Evolutionary conservation across 139 green algal genomes (phyloP), one percentile per base, ranked within the genome.

Genomic region (Micractinium conductrix): DNA sequence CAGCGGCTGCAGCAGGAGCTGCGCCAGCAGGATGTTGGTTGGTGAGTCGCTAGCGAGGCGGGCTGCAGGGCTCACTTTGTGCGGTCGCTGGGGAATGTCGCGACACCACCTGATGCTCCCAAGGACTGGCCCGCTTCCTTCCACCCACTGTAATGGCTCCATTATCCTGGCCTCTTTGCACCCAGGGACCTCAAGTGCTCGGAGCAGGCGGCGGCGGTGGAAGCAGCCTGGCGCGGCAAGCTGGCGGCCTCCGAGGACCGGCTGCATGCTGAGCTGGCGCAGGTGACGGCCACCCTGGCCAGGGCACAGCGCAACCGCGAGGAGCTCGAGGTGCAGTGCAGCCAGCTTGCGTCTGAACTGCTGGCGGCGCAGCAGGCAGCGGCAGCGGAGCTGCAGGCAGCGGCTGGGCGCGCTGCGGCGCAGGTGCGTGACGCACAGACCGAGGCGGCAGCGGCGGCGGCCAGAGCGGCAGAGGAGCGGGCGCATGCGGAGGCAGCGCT

Each of bases 1-100:
- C 70, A 78, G 70, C 70, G 70, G 28, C 70, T 58, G 42, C 42
- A 78, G 70, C 42, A 37, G 10, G 70, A 78, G 70, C 70, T 78
- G 70, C 70, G 70, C 42, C 43, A 78, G 70, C 42, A 35, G 28
- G 70, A 53, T 4, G 42, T 78, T n/a, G n/a, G n/a, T n/a, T n/a
- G n/a, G n/a, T n/a, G n/a, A n/a, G n/a, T n/a, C n/a, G n/a, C n/a
- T n/a, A n/a, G n/a, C n/a, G n/a, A n/a, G n/a, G n/a, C n/a, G n/a
- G n/a, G n/a, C n/a, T n/a, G n/a, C n/a, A n/a, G n/a, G n/a, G n/a
- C n/a, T n/a, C n/a, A n/a, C n/a, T n/a, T n/a, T n/a, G n/a, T n/a
- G n/a, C n/a, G n/a, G n/a, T n/a, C n/a, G n/a, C n/a, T n/a, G n/a
- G n/a, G n/a, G n/a, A n/a, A n/a, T n/a, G n/a, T n/a, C n/a, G n/a